Percentiles rank a stretch among this genome's conserved stretches.
phyloP scores from a whole-genome alignment of 2,329 filamentous ascomycete genomes.

The Penicillium sp. region DNA sequence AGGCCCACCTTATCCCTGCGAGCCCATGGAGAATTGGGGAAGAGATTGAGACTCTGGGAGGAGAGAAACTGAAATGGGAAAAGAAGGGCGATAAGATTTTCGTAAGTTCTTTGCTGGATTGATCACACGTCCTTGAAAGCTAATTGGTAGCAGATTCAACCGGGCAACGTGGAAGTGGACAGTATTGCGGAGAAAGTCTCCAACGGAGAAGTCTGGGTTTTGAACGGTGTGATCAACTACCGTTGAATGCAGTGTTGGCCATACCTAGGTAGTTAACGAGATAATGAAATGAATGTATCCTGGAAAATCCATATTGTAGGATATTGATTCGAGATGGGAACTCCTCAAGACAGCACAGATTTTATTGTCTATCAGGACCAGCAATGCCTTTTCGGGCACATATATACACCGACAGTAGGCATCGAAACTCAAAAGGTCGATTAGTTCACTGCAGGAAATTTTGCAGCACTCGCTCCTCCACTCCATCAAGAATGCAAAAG shows the following conservation, averaged over 20 bases:
- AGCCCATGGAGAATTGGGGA: conserved; percentile 69
- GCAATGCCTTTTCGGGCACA: conserved; percentile 3
- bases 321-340: neutral
- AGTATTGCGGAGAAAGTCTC: conserved; percentile 68
- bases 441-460: conserved; percentile 29
- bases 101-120: conserved; percentile 45
- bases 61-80: conserved; percentile 78
- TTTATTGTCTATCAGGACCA: conserved; percentile 10
- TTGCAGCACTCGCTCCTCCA: conserved; percentile 76
- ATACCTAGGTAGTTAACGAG: conserved; percentile 9
- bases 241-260: conserved; percentile 10
- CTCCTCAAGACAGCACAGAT: neutral
- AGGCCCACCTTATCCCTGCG: conserved; percentile 71
- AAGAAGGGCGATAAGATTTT: conserved; percentile 57
- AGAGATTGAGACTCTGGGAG: conserved; percentile 63
- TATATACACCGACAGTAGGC: conserved; percentile 9
- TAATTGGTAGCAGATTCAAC: conserved; percentile 50
- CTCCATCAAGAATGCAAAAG: conserved; percentile 80
- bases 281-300: conserved; percentile 1
- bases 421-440: neutral
- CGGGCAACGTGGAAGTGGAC: conserved; percentile 71
- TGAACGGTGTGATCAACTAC: conserved; percentile 58
- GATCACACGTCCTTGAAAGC: neutral
- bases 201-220: conserved; percentile 85
- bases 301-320: neutral